Percentiles rank a stretch among this genome's conserved stretches.
Conservation (phyloP, 2,329 filamentous ascomycete genomes). For the Helotiales sp. region DNA sequence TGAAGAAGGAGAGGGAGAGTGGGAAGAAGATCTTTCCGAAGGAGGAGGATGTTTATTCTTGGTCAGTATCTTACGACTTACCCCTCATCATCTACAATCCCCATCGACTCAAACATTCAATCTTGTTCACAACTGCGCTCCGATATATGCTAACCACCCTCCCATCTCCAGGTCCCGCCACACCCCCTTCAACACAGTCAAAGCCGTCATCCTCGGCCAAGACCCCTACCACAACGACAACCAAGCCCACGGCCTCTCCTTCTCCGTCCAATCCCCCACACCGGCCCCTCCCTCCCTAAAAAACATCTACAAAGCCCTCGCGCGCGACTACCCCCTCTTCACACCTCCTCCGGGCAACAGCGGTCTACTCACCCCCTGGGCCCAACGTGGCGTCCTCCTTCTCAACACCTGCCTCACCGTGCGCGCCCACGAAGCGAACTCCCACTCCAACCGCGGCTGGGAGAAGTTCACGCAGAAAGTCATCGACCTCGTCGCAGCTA, state of each 20-base stretch:
- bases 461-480: slow-evolving; percentile 90
- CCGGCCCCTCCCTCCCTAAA: slow-evolving; percentile 85
- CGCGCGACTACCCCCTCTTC: slow-evolving; percentile 87
- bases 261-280: slow-evolving; percentile 90
- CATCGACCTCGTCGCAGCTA: slow-evolving; percentile 83
- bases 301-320: slow-evolving; percentile 91
- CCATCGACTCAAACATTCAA: no score
- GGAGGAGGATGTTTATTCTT: slow-evolving; percentile 88
- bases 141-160: neutral
- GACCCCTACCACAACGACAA: slow-evolving; percentile 96
- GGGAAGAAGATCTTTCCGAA: slow-evolving; percentile 88
- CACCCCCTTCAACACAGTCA: slow-evolving; percentile 86
- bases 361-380: slow-evolving; percentile 90
- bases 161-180: slow-evolving; percentile 77
- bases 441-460: slow-evolving; percentile 87
- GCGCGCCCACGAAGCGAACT: slow-evolving; percentile 84
- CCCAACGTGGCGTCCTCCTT: slow-evolving; percentile 87
- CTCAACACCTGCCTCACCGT: slow-evolving; percentile 96
- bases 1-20: slow-evolving; percentile 75
- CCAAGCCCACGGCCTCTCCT: slow-evolving; percentile 95
- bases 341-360: slow-evolving; percentile 74
- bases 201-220: slow-evolving; percentile 92
- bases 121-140: no score
- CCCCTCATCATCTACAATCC: neutral
- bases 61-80: slow-evolving; percentile 72